These are phyloP conservation scores for Plantago ovata DNA, from an alignment of 257 asterid species.

Conservation along the genomic window DNA sequence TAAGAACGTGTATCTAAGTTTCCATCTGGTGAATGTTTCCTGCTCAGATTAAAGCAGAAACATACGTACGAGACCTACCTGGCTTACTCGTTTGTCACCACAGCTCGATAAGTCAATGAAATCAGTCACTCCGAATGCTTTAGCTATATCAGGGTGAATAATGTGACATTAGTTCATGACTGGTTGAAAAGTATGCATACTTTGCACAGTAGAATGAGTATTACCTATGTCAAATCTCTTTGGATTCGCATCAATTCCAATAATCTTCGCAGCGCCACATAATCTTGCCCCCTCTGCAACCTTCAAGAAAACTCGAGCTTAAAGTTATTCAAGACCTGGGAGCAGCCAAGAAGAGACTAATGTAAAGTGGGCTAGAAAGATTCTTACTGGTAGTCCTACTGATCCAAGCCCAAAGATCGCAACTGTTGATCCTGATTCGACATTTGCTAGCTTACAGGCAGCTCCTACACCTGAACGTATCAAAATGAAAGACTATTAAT, in stretches of 20 bases:
- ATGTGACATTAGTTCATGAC: too few species aligned
- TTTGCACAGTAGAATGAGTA: not conserved
- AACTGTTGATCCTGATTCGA: slow-evolving; percentile 84
- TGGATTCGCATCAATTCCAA: slow-evolving; percentile 72
- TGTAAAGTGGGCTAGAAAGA: not conserved
- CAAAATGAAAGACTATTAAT: not conserved
- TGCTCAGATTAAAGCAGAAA: too few species aligned
- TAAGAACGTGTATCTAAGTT: not conserved
- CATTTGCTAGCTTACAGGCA: slow-evolving; percentile 71
- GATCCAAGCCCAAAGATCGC: slow-evolving; percentile 85
- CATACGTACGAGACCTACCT: slow-evolving; percentile 36
- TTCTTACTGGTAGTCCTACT: slow-evolving; percentile 77
- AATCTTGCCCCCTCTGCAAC: slow-evolving; percentile 89
- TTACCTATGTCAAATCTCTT: slow-evolving; percentile 55
- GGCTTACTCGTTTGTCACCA: slow-evolving; percentile 59
- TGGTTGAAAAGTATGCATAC: not conserved
- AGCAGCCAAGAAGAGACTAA: not conserved
- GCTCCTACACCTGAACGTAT: slow-evolving; percentile 75
- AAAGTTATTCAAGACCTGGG: not conserved
- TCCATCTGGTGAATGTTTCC: not conserved
- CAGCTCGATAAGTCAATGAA: slow-evolving; percentile 49
- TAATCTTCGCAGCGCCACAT: slow-evolving; percentile 64
- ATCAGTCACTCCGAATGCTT: slow-evolving; percentile 81
- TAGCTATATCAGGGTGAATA: slow-evolving; percentile 32
- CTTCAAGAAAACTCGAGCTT: slow-evolving; percentile 24